Conservation (phyloP, 495 filamentous ascomycete genomes). For the Aspergillus diversus region DNA sequence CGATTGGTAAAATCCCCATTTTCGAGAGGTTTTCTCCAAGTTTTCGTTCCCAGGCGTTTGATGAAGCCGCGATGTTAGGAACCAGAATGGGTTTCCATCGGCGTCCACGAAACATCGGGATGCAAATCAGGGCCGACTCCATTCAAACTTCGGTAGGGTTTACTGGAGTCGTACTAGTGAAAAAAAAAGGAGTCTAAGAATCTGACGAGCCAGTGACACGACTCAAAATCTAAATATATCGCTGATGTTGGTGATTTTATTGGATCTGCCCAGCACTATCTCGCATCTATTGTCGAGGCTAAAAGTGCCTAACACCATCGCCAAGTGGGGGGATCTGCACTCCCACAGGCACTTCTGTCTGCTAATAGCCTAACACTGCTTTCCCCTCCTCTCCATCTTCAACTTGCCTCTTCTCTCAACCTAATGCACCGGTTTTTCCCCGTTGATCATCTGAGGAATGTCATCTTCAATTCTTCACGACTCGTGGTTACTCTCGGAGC, state of each 20-base stretch:
- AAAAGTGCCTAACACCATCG: background rate
- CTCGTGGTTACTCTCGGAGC: background rate
- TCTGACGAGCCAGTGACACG: background rate
- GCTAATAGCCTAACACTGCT: background rate
- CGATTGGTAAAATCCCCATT: background rate
- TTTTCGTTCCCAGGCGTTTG: background rate
- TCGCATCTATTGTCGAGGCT: background rate
- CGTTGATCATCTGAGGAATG: background rate
- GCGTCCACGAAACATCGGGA: background rate
- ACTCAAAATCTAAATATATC: background rate
- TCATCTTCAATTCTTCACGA: background rate
- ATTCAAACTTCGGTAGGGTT: background rate
- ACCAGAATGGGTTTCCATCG: no score
- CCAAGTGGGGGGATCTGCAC: slow-evolving; percentile 18
- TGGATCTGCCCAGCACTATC: background rate
- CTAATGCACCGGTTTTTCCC: background rate
- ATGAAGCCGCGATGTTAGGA: background rate
- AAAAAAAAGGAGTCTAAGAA: background rate
- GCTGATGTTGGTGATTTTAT: background rate
- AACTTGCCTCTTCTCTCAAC: background rate
- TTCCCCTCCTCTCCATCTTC: background rate
- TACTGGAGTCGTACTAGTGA: background rate
- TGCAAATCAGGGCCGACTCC: background rate
- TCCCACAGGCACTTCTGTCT: no score
- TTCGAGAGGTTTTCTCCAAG: background rate